phyloP scores from a whole-genome alignment of 768 basidiomycete genomes.

The Mycena albidolilacea region DNA sequence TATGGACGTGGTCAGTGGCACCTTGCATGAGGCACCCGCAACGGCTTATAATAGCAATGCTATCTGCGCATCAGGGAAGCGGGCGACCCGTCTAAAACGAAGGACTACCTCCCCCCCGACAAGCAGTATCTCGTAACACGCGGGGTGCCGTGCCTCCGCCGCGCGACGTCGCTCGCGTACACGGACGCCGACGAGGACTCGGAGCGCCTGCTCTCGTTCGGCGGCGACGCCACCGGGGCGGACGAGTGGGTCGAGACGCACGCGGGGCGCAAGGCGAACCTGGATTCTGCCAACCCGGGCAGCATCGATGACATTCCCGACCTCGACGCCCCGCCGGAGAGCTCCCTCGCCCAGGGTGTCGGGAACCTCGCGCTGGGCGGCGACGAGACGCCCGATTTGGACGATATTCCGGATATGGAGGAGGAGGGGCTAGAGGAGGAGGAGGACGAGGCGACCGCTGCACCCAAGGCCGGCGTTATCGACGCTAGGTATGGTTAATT shows the following conservation, averaged over 20 bases:
- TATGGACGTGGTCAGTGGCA: conserved; percentile 90
- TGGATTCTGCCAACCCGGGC: conserved; percentile 72
- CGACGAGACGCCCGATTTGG: conserved; percentile 84
- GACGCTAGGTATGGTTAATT: conserved; percentile 63
- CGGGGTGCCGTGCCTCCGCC: conserved; percentile 96
- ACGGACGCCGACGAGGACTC: conserved; percentile 97
- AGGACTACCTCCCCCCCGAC: conserved; percentile 94
- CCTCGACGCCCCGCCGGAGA: conserved; percentile 68
- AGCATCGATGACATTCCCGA: conserved; percentile 91
- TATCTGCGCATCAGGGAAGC: conserved; percentile 79
- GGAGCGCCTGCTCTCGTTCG: conserved; percentile 91
- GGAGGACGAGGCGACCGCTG: conserved; percentile 88
- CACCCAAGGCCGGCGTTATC: conserved; percentile 63
- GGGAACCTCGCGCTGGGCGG: conserved; percentile 60
- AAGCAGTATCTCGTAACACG: conserved; percentile 98
- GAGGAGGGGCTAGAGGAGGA: conserved; percentile 88
- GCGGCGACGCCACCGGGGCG: conserved; percentile 72
- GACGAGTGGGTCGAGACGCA: conserved; percentile 99
- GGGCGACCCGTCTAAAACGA: conserved; percentile 86
- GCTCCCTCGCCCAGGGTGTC: conserved; percentile 57
- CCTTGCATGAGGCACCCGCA: conserved; percentile 18
- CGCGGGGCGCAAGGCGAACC: conserved; percentile 75
- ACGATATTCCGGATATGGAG: conserved; percentile 99
- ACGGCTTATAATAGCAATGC: conserved; percentile 11
- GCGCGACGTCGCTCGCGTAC: conserved; percentile 93